These are phyloP conservation scores for Elsinoe batatas DNA, from an alignment of 2,329 filamentous ascomycete species.

Conservation along the genomic window DNA sequence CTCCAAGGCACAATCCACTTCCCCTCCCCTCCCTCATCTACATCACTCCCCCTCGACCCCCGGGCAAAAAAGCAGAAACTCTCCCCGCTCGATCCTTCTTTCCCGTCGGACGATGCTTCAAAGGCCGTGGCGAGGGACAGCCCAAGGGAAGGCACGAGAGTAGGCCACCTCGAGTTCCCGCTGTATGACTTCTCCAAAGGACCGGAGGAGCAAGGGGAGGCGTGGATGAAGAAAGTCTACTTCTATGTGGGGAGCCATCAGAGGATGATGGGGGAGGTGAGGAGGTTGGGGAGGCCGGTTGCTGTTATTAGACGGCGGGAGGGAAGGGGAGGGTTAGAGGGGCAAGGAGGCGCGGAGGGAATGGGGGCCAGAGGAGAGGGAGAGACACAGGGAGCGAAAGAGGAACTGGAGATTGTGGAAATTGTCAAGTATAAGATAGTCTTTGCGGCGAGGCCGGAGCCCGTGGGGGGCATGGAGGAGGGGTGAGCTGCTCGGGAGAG, in stretches of 20 bases:
- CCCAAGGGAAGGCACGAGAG: constrained; percentile 38
- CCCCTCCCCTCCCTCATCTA: constrained; percentile 34
- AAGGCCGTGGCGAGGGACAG: too few species aligned
- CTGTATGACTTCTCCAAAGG: constrained; percentile 51
- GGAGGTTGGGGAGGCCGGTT: constrained; percentile 69
- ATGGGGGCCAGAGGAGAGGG: constrained; percentile 22
- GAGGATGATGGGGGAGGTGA: constrained; percentile 78
- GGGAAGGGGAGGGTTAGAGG: constrained; percentile 29
- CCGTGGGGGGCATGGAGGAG: constrained; percentile 43
- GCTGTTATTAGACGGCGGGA: constrained; percentile 59
- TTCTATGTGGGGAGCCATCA: constrained; percentile 85
- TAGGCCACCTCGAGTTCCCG: constrained; percentile 72
- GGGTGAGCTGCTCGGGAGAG: too few species aligned
- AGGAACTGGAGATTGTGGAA: constrained; percentile 72
- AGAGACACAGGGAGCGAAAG: constrained; percentile 23
- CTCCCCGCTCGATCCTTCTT: constrained; percentile 21
- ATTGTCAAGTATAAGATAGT: constrained; percentile 79
- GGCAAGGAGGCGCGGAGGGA: constrained; percentile 27
- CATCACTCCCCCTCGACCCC: not conserved
- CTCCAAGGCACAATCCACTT: constrained; percentile 86
- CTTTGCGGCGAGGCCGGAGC: constrained; percentile 77
- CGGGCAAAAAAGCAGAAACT: constrained; percentile 21
- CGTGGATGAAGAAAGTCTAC: constrained; percentile 86
- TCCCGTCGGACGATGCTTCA: too few species aligned
- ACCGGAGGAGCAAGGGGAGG: constrained; percentile 33